phyloP scores from a whole-genome alignment of 352 stramenopile species.

The Phytopythium litorale region DNA sequence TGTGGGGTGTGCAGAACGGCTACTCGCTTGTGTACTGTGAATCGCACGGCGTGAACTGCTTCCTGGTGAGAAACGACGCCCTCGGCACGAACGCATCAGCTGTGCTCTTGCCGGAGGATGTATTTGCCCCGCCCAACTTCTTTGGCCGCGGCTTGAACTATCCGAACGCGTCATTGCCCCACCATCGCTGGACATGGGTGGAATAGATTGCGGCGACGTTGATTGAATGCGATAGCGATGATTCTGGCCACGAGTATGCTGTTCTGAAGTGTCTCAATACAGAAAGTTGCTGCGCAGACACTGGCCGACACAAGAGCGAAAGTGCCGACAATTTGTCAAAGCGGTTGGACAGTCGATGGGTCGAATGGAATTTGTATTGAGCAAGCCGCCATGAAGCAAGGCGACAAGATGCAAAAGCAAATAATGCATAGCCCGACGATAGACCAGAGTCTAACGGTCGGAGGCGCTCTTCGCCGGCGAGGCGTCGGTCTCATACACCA shows the following conservation, averaged over 20 bases:
- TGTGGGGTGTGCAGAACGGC: conserved; percentile 29
- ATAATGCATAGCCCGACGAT: too few species aligned
- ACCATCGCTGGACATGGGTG: conserved; percentile 52
- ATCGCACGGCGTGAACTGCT: conserved; percentile 73
- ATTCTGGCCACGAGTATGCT: not conserved
- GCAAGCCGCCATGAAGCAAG: too few species aligned
- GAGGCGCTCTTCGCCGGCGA: not conserved
- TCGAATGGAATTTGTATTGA: too few species aligned
- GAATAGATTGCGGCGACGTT: conserved; percentile 3
- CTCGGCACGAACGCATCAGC: conserved; percentile 25
- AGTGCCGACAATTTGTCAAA: too few species aligned
- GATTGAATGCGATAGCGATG: not conserved
- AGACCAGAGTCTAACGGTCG: too few species aligned
- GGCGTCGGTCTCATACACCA: not conserved
- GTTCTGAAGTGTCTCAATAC: too few species aligned
- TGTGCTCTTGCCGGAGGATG: conserved; percentile 22
- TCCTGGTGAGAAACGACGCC: conserved; percentile 53
- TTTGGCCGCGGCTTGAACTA: conserved; percentile 58
- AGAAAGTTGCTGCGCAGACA: too few species aligned
- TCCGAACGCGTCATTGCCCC: conserved; percentile 26
- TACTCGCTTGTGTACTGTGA: conserved; percentile 82
- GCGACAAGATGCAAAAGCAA: too few species aligned
- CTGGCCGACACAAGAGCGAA: too few species aligned
- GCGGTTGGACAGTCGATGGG: too few species aligned
- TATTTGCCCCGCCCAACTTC: conserved; percentile 61